Percentiles rank a stretch among this genome's conserved stretches.
phyloP scores from a whole-genome alignment of 2,329 filamentous ascomycete species.

The Pseudomassariella vexata region DNA sequence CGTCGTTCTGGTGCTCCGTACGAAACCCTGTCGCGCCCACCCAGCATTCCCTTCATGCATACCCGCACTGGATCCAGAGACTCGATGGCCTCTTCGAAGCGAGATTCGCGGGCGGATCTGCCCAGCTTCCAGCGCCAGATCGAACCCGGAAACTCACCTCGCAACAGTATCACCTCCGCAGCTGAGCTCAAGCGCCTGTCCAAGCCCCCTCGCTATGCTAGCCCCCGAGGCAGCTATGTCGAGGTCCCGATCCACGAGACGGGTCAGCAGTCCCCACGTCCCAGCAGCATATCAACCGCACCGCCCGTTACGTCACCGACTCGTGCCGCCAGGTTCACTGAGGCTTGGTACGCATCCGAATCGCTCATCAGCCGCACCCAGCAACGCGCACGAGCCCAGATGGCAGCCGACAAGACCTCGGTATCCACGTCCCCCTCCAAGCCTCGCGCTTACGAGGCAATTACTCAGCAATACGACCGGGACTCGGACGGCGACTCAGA shows the following conservation, averaged over 20 bases:
- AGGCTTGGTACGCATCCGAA: constrained; percentile 49
- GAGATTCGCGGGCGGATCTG: constrained; percentile 49
- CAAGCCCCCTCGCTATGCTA: constrained; percentile 20
- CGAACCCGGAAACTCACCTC: constrained; percentile 33
- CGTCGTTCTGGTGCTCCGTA: constrained; percentile 37
- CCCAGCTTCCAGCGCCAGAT: constrained; percentile 52
- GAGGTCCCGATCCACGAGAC: constrained; percentile 42
- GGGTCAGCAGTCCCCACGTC: constrained; percentile 15
- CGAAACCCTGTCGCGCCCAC: constrained; percentile 40
- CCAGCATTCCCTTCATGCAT: constrained; percentile 71
- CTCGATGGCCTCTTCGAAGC: constrained; percentile 43
- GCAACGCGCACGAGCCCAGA: constrained; percentile 40
- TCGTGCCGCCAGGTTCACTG: constrained; percentile 43
- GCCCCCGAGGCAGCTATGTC: constrained; percentile 39
- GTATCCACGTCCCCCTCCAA: constrained; percentile 14
- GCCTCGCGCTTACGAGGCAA: constrained; percentile 37
- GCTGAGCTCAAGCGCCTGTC: constrained; percentile 43
- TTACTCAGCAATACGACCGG: constrained; percentile 38
- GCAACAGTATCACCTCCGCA: constrained; percentile 32
- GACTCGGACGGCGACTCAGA: constrained; percentile 17
- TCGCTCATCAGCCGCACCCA: constrained; percentile 49
- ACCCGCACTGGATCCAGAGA: constrained; percentile 62
- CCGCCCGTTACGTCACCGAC: constrained; percentile 23
- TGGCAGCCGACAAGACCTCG: constrained; percentile 23
- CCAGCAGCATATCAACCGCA: constrained; percentile 11